Base-by-base conservation (phyloP, 768 basidiomycete genomes). In the Pleurotus tuoliensis region DNA sequence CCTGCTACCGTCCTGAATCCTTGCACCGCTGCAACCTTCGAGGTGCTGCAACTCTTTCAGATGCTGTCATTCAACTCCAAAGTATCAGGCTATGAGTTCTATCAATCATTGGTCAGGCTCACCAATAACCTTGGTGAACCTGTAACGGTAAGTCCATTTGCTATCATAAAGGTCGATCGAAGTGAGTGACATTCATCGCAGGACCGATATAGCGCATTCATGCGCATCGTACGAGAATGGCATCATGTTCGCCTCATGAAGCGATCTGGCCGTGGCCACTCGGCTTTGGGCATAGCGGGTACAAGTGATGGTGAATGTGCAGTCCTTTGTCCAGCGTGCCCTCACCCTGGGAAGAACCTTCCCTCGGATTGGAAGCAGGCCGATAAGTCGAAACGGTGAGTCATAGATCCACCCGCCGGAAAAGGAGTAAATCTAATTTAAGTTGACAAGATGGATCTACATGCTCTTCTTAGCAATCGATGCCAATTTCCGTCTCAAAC, bases 301-400 rank as follows among this genome's bases (percentile, higher is more conserved):
- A 63, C 60, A 0, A 47, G 53, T n/a, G 51, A 24, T 12, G 65
- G 68, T 3, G 37, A 62, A 18, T 61, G 47, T 13, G 66, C 66
- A 1, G 43, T 63, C 3, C 43, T 61, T 13, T 62, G 66, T 47
- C 66, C 66, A 4, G 58, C 66, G 4, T 67, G 66, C 34, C 66
- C 66, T 2, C 61, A 66, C 38, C 66, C 66, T 5, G 58, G 56
- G 1, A 58, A 43, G 12, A 64, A 66, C 52, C 47, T 60, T 34
- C 60, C 58, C 22, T 39, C 18, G 20, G 56, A 38, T 18, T 53
- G 51, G 51, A 16, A 53, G 37, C 30, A 53, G 16, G 37, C 37
- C n/a, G n/a, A 18, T 27, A 25, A 49, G 27, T n/a, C 18, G 27
- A 49, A n/a, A 18, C 47, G 15, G 47, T 49, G 25, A 49, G 47